Percentiles rank a stretch among this genome's conserved stretches.
Evolutionary conservation across 1,284 basidiomycete genomes (phyloP).

Genomic region (Leccinum pachyderme): DNA sequence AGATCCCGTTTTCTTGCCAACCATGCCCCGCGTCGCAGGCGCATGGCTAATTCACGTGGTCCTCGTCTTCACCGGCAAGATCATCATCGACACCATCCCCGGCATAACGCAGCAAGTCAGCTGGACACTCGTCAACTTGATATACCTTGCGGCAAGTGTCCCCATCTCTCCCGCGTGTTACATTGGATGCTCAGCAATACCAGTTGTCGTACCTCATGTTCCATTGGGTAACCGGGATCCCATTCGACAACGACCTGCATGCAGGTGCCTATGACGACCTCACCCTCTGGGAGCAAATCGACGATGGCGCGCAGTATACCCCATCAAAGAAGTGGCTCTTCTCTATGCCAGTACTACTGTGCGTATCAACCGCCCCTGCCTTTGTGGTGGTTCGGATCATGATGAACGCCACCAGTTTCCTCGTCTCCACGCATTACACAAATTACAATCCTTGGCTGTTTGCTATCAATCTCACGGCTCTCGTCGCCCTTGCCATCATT

Average conservation of each 20-base stretch:
- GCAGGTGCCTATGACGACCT: constrained; percentile 96
- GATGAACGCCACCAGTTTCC: constrained; percentile 59
- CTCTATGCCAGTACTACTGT: constrained; percentile 89
- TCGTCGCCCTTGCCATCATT: constrained; percentile 78
- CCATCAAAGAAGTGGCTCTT: constrained; percentile 98
- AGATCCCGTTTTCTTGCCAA: not conserved
- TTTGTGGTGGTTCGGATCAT: not conserved
- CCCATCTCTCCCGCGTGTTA: not conserved
- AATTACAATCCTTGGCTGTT: constrained; percentile 94
- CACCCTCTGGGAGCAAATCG: constrained; percentile 99
- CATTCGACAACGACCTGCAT: constrained; percentile 86
- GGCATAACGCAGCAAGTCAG: constrained; percentile 92
- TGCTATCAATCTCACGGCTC: constrained; percentile 84
- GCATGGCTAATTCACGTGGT: constrained; percentile 98
- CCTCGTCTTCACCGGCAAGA: constrained; percentile 87
- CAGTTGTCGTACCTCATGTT: constrained; percentile 98
- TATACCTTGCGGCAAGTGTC: constrained; percentile 83
- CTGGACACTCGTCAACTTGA: constrained; percentile 93
- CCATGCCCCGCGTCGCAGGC: constrained; percentile 47
- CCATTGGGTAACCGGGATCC: constrained; percentile 96
- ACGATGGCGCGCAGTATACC: constrained; percentile 97
- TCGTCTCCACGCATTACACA: constrained; percentile 97
- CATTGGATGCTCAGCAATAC: constrained; percentile 4
- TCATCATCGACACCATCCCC: constrained; percentile 91
- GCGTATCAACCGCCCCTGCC: constrained; percentile 36